Evolutionary conservation across 352 stramenopile genomes (phyloP).

Genomic region (Pythium sukuiense): DNA sequence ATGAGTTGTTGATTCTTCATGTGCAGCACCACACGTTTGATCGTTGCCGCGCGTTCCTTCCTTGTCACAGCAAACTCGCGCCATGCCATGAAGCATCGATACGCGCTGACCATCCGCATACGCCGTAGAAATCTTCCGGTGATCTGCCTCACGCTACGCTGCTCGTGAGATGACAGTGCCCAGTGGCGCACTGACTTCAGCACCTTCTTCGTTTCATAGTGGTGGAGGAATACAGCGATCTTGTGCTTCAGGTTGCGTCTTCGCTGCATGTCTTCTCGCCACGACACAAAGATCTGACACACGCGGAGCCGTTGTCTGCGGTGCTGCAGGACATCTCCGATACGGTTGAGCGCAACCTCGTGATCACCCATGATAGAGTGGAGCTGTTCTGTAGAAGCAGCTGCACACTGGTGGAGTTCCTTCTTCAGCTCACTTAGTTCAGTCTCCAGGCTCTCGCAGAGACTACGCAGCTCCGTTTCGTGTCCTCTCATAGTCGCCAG

Average conservation of each 20-base stretch:
- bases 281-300: not conserved
- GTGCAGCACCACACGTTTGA: slow-evolving; percentile 31
- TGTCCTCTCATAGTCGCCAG: not conserved
- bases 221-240: not conserved
- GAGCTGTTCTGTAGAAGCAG: not conserved
- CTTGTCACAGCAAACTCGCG: slow-evolving; percentile 20
- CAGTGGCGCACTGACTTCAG: slow-evolving; percentile 2
- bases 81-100: slow-evolving; percentile 60
- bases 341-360: not conserved
- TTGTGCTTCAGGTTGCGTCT: not conserved
- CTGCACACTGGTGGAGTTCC: not conserved
- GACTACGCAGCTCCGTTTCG: not conserved
- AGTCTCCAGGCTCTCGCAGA: not conserved
- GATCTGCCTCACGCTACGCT: slow-evolving; percentile 7
- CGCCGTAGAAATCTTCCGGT: slow-evolving; percentile 8
- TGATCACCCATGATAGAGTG: not conserved
- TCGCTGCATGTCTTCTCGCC: not conserved
- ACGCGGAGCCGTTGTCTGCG: not conserved
- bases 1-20: slow-evolving; percentile 35
- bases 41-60: slow-evolving; percentile 28
- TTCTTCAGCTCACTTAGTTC: not conserved
- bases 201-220: not conserved
- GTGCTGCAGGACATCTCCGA: slow-evolving; percentile 4
- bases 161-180: not conserved
- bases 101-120: slow-evolving; percentile 38